phyloP scores from a whole-genome alignment of 2,329 filamentous ascomycete genomes.

The Hymenoscyphus repandus region DNA sequence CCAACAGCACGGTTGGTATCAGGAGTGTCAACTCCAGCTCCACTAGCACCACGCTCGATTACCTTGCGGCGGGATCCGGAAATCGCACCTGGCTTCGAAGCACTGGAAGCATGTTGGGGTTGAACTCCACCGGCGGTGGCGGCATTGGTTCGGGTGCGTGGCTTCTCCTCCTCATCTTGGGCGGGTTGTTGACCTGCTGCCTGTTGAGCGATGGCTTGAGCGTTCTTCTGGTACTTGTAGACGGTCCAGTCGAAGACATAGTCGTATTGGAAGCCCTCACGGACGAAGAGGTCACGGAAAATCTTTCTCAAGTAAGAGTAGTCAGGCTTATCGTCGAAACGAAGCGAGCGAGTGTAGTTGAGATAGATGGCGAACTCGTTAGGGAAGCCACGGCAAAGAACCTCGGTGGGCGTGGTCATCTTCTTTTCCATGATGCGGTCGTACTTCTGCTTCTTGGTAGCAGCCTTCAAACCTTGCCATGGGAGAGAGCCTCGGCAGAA shows the following conservation, averaged over 20 bases:
- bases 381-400: constrained; percentile 97
- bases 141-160: constrained; percentile 60
- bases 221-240: constrained; percentile 99
- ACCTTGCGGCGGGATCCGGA: constrained; percentile 78
- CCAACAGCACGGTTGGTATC: constrained; percentile 71
- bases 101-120: constrained; percentile 46
- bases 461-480: constrained; percentile 98
- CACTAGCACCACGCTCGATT: constrained; percentile 59
- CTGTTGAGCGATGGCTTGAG: constrained; percentile 85
- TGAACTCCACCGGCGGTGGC: constrained; percentile 58
- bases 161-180: constrained; percentile 73
- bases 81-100: constrained; percentile 67
- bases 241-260: constrained; percentile 99
- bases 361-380: constrained; percentile 99
- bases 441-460: constrained; percentile 99
- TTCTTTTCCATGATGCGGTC: constrained; percentile 99
- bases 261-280: constrained; percentile 99
- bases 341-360: constrained; percentile 97
- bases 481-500: constrained; percentile 98
- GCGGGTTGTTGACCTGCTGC: constrained; percentile 60
- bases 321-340: constrained; percentile 99
- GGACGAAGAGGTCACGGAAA: constrained; percentile 98
- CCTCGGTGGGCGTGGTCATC: constrained; percentile 99
- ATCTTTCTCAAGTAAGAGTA: constrained; percentile 99
- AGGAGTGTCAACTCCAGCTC: constrained; percentile 57